These are phyloP conservation scores for Fusarium sp. DNA, from an alignment of 2,329 filamentous ascomycete genomes.

Conservation along the genomic window DNA sequence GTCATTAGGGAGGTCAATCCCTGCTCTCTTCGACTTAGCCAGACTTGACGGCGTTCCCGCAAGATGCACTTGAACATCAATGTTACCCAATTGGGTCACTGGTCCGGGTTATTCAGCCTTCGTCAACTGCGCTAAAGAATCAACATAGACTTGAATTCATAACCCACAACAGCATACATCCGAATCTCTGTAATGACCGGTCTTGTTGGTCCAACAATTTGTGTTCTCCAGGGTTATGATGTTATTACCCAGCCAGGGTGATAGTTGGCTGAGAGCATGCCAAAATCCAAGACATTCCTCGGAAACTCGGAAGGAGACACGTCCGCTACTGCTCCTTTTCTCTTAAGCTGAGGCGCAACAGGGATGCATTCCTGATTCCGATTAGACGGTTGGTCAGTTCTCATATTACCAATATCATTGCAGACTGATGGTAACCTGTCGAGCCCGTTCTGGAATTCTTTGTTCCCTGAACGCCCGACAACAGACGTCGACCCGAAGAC, in stretches of 20 bases:
- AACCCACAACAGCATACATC: background rate
- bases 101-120: slow-evolving; percentile 23
- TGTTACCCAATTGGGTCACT: slow-evolving; percentile 20
- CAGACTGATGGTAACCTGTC: slow-evolving; percentile 34
- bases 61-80: slow-evolving; percentile 20
- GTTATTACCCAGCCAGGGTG: slow-evolving; percentile 25
- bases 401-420: slow-evolving; percentile 38
- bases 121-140: slow-evolving; percentile 9
- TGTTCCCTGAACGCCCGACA: background rate
- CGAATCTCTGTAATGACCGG: background rate
- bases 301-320: slow-evolving; percentile 32
- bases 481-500: slow-evolving; percentile 2
- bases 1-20: slow-evolving; percentile 38
- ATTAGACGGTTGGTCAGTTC: slow-evolving; percentile 38
- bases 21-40: slow-evolving; percentile 25
- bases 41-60: slow-evolving; percentile 35
- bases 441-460: slow-evolving; percentile 9
- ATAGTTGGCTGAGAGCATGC: slow-evolving; percentile 6
- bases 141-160: slow-evolving; percentile 2
- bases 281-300: slow-evolving; percentile 26
- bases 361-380: slow-evolving; percentile 14
- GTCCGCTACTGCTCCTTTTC: slow-evolving; percentile 16
- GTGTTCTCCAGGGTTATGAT: slow-evolving; percentile 1
- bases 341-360: slow-evolving; percentile 28
- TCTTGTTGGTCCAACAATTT: background rate